These are phyloP conservation scores for Fusarium sp. DNA, from an alignment of 2,329 filamentous ascomycete species.

Conservation along the genomic window DNA sequence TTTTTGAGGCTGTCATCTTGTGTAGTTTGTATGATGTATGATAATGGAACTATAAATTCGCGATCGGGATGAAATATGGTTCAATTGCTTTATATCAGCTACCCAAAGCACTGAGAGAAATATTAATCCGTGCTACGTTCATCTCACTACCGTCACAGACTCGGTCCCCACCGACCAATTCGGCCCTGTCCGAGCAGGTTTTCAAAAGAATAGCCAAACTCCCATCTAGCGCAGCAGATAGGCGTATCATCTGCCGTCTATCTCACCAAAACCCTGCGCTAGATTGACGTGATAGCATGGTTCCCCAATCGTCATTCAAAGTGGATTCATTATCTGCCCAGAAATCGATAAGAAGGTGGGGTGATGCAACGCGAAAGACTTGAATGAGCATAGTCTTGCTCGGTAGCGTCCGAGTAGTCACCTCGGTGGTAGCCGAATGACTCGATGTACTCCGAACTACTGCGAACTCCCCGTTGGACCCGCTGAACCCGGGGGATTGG, in stretches of 20 bases:
- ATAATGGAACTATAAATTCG: background rate
- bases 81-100: background rate
- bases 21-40: fast-evolving
- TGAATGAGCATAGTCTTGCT: background rate
- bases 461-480: slow-evolving; percentile 17
- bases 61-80: background rate
- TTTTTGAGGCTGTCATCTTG: background rate
- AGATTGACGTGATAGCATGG: slow-evolving; percentile 24
- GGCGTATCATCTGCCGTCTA: background rate
- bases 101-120: background rate
- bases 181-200: background rate
- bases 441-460: slow-evolving; percentile 10
- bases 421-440: background rate
- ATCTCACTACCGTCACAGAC: too few species aligned
- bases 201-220: background rate
- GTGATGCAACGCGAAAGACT: background rate
- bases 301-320: slow-evolving; percentile 3
- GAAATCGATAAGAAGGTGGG: background rate
- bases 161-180: background rate
- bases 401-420: background rate
- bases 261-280: background rate
- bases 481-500: slow-evolving; percentile 4
- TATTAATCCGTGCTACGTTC: background rate
- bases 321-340: background rate
- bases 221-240: background rate